phyloP scores from a whole-genome alignment of 495 filamentous ascomycete genomes.

The Monascus purpureus region DNA sequence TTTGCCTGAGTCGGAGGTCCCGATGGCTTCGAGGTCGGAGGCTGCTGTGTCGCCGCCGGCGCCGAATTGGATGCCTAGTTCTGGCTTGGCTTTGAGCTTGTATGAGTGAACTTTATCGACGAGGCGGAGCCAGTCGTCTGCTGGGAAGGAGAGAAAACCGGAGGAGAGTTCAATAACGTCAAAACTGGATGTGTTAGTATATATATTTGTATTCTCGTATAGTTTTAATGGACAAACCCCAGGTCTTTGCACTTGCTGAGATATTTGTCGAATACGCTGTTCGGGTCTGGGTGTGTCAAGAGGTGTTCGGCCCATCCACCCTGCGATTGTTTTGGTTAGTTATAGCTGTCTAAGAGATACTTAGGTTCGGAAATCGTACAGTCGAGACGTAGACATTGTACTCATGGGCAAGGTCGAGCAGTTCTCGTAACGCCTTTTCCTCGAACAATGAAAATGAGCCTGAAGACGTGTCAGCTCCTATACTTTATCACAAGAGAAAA shows the following conservation, averaged over 20 bases:
- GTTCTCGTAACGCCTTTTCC: constrained; percentile 30
- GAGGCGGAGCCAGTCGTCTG: constrained; percentile 43
- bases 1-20: constrained; percentile 38
- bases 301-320: constrained; percentile 45
- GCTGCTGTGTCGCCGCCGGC: constrained; percentile 43
- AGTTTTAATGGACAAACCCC: constrained; percentile 14
- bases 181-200: constrained; percentile 17
- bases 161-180: constrained; percentile 42
- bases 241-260: constrained; percentile 36
- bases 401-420: constrained; percentile 39
- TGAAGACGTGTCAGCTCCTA: constrained; percentile 4
- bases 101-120: constrained; percentile 37
- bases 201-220: neutral
- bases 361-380: constrained; percentile 12
- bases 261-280: constrained; percentile 35
- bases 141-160: constrained; percentile 40
- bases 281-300: constrained; percentile 31
- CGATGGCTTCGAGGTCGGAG: constrained; percentile 32
- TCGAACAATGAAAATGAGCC: constrained; percentile 40
- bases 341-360: too few relatives aligned
- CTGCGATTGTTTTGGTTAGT: constrained; percentile 9
- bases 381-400: constrained; percentile 42
- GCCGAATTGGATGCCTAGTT: constrained; percentile 47
- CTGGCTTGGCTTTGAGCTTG: constrained; percentile 42
- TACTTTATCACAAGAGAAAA: neutral